These are phyloP conservation scores for Zasmidium angulare DNA, from an alignment of 2,329 filamentous ascomycete genomes.

Conservation along the genomic window DNA sequence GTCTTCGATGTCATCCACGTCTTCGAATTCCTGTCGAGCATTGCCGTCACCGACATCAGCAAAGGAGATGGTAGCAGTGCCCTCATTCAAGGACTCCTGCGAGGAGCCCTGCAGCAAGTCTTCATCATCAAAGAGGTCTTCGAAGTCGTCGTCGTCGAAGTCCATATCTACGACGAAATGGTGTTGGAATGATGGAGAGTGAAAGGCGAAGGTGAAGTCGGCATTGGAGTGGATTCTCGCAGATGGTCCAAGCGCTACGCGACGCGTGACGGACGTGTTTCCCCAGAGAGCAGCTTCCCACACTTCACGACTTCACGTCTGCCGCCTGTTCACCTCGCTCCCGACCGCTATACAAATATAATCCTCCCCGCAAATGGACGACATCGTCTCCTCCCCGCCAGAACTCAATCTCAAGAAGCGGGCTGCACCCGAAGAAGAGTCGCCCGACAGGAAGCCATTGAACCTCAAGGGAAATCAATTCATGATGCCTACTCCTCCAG, in stretches of 20 bases:
- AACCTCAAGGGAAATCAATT: slow-evolving; percentile 36
- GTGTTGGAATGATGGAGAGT: neutral
- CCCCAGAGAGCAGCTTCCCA: neutral
- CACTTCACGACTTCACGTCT: neutral
- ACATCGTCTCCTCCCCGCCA: slow-evolving; percentile 31
- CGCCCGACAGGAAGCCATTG: slow-evolving; percentile 28
- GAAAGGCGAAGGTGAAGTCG: slow-evolving; percentile 2
- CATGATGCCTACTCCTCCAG: slow-evolving; percentile 36
- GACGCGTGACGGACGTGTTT: neutral
- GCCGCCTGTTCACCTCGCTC: neutral
- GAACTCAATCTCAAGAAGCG: slow-evolving; percentile 29
- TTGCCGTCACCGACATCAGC: slow-evolving; percentile 2
- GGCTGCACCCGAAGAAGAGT: slow-evolving; percentile 25
- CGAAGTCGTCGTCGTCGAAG: slow-evolving; percentile 25
- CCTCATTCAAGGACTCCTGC: slow-evolving; percentile 24
- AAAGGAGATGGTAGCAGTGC: slow-evolving; percentile 20
- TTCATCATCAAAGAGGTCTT: slow-evolving; percentile 27
- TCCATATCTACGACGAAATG: slow-evolving; percentile 16
- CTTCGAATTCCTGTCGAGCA: neutral
- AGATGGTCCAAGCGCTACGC: neutral
- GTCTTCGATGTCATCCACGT: neutral
- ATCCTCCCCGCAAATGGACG: slow-evolving; percentile 25
- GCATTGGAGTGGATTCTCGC: neutral
- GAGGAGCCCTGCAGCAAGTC: slow-evolving; percentile 21
- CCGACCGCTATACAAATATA: too few relatives aligned